These are phyloP conservation scores for Aspergillus fumigatus DNA, from an alignment of 2,329 filamentous ascomycete species.

Conservation along the genomic window DNA sequence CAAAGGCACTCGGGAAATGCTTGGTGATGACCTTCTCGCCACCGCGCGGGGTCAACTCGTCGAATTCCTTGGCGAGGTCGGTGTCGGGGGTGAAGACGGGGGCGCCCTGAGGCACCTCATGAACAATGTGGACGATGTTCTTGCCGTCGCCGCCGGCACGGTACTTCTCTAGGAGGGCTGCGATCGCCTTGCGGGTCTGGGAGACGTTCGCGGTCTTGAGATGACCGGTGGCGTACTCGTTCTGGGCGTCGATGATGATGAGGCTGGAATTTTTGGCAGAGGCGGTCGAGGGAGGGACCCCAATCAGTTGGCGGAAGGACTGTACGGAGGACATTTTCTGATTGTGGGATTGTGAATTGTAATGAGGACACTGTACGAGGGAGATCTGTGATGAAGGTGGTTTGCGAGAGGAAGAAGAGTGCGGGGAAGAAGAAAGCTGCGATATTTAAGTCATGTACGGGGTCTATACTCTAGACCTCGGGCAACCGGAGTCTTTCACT, in stretches of 20 bases:
- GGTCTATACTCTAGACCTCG: neutral
- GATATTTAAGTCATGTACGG: neutral
- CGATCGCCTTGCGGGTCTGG: conserved; percentile 53
- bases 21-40: conserved; percentile 58
- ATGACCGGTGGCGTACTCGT: conserved; percentile 57
- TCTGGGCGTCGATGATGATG: conserved; percentile 67
- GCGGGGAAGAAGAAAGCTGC: neutral
- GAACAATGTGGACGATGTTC: conserved; percentile 59
- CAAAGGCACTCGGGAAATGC: conserved; percentile 56
- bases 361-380: neutral
- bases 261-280: conserved; percentile 56
- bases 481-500: neutral
- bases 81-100: conserved; percentile 64
- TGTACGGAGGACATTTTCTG: conserved; percentile 10
- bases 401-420: neutral
- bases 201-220: conserved; percentile 54
- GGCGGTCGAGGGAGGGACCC: conserved; percentile 52
- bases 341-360: neutral
- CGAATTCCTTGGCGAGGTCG: conserved; percentile 56
- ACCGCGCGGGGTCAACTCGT: conserved; percentile 51
- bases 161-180: conserved; percentile 55
- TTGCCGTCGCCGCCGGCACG: conserved; percentile 43
- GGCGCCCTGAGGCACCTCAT: conserved; percentile 55
- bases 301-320: conserved; percentile 51
- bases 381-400: neutral